These are phyloP conservation scores for Leccinum pseudoinsigne DNA, from an alignment of 1,284 basidiomycete species.

Conservation along the genomic window DNA sequence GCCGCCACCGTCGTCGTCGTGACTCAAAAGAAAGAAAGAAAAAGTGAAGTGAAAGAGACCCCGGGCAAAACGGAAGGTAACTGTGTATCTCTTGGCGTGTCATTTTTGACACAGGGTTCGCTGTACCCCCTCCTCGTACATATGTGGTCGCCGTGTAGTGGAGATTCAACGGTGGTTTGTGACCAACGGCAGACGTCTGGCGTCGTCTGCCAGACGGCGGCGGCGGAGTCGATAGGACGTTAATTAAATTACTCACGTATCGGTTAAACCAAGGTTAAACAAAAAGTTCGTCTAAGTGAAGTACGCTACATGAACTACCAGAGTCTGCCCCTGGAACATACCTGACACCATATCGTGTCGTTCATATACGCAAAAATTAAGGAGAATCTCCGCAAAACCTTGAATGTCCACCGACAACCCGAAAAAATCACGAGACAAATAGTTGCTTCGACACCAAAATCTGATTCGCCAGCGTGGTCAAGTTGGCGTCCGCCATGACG, in stretches of 20 bases:
- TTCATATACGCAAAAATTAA: not conserved
- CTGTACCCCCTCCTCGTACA: not conserved
- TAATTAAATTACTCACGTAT: too few species aligned
- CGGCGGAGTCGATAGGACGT: too few species aligned
- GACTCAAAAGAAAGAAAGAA: constrained; percentile 4
- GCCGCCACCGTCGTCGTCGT: not conserved
- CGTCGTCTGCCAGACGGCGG: too few species aligned
- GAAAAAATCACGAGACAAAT: constrained; percentile 16
- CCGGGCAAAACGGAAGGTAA: not conserved
- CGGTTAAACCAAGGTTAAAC: too few species aligned
- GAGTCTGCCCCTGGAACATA: not conserved
- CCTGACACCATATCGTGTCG: not conserved
- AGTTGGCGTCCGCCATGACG: constrained; percentile 91
- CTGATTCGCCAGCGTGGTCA: constrained; percentile 77
- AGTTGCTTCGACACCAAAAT: constrained; percentile 83
- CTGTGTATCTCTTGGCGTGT: not conserved
- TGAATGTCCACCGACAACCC: not conserved
- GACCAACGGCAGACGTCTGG: too few species aligned
- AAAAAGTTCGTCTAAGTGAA: too few species aligned
- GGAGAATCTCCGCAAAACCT: not conserved
- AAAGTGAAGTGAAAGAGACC: not conserved
- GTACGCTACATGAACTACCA: too few species aligned
- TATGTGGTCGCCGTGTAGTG: too few species aligned
- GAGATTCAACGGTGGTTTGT: too few species aligned
- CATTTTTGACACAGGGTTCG: too few species aligned